Base-by-base conservation (phyloP, 495 filamentous ascomycete genomes). In the Penicillium ochrochloron region DNA sequence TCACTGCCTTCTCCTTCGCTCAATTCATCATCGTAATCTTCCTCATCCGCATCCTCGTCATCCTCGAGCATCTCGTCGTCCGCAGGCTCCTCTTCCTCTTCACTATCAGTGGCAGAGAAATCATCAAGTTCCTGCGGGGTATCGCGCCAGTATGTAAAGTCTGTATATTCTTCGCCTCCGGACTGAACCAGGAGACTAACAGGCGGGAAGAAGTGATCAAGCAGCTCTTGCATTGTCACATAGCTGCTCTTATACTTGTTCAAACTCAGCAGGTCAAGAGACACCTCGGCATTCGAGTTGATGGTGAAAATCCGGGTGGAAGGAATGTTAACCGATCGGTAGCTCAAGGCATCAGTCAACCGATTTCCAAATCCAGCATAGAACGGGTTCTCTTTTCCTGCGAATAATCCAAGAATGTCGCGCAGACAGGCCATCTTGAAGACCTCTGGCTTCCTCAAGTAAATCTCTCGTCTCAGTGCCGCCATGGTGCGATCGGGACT, bases 381-480 rank as follows among this genome's bases (percentile, higher is more conserved):
- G 75, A 99, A 99, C 0, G 95, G 95, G 25, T 86, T 89, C 59
- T 87, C 81, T 27, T 90, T 88, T 2, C 84, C 84, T n/a, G 86
- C 87, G 71, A 97, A 99, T 2, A 99, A 86, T 53, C 87, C 90
- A 62, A 92, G 83, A 63, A 99, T 97, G 76, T 99, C 95, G 25
- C 95, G 87, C 44, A 99, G 78, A 64, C 96, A 98, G 6, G 94
- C 90, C 95, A 99, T 99, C 79, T 99, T 99, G 86, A 99, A 99
- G 5, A 98, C 92, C 72, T 99, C 94, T 0, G 95, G 95, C 75
- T 98, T 97, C 48, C 96, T 88, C 21, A 99, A 82, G 70, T 99
- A 99, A 12, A 99, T 88, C 73, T 99, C 95, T 42, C 95, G 87
- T 67, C 94, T 84, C 19, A 99, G 81, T 1, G 95, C 96, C n/a